Conservation (phyloP, 202 grass and related monocot species). For the Schoenoplectus tabernaemontani region DNA sequence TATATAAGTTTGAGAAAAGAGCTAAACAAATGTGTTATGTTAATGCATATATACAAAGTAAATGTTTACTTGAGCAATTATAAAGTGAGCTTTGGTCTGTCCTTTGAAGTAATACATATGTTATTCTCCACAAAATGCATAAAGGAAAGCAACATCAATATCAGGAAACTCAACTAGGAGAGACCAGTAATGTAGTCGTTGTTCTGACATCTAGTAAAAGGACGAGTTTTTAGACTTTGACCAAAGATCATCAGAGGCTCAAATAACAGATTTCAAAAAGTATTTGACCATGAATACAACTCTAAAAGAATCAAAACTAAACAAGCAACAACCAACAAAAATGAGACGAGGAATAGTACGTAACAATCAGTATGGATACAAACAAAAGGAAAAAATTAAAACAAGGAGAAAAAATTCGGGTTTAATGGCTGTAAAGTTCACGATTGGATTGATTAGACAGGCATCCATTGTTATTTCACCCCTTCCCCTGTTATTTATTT, state of each 20-base stretch:
- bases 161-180: neutral
- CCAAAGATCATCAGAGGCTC: neutral
- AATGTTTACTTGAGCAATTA: neutral
- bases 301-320: neutral
- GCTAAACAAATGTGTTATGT: neutral
- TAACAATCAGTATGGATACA: neutral
- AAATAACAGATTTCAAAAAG: neutral
- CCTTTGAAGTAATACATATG: neutral
- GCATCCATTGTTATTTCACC: slow-evolving; percentile 18
- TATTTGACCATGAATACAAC: neutral
- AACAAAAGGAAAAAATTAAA: neutral
- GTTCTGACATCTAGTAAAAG: neutral
- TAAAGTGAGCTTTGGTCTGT: neutral
- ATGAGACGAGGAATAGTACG: neutral
- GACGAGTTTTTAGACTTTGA: neutral
- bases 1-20: neutral
- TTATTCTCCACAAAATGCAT: neutral
- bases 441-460: slow-evolving; percentile 24
- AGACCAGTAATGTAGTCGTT: neutral
- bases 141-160: too few species aligned
- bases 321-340: neutral
- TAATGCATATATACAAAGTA: neutral
- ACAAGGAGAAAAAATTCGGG: neutral
- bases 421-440: slow-evolving; percentile 20
- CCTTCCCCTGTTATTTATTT: slow-evolving; percentile 11